Conservation (phyloP, 2,329 filamentous ascomycete species). For the Pestalotiopsis fici region DNA sequence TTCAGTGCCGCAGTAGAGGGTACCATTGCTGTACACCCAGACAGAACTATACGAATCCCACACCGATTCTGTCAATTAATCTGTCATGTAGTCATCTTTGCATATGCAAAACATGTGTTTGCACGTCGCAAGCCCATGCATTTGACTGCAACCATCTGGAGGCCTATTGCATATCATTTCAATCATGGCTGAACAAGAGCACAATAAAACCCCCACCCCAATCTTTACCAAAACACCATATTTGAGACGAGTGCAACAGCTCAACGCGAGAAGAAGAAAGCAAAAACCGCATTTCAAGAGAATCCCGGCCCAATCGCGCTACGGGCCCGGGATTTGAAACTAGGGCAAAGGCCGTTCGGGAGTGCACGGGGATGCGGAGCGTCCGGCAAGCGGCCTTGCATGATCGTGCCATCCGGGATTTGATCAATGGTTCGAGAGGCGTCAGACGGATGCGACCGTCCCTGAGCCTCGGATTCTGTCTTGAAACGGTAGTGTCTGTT, state of each 20-base stretch:
- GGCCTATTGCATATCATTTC: not conserved
- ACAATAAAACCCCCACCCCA: not conserved
- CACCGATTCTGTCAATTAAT: not conserved
- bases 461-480: not conserved
- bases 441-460: not conserved
- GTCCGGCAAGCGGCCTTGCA: not conserved
- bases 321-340: slow-evolving; percentile 1
- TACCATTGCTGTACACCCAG: too few relatives aligned
- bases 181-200: not conserved
- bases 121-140: not conserved
- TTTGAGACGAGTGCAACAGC: not conserved
- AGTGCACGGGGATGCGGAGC: not conserved
- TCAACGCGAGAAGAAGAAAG: not conserved
- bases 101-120: not conserved
- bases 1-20: too few relatives aligned
- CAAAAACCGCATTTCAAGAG: not conserved
- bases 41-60: not conserved
- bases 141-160: not conserved
- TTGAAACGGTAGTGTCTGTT: not conserved
- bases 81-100: not conserved
- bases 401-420: slow-evolving; percentile 4
- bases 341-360: not conserved
- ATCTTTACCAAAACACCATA: not conserved
- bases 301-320: not conserved
- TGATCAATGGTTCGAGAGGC: not conserved